Evolutionary conservation across 2,329 filamentous ascomycete species (phyloP), one percentile per base, ranked within the genome.

Genomic region (Colletotrichum horii): DNA sequence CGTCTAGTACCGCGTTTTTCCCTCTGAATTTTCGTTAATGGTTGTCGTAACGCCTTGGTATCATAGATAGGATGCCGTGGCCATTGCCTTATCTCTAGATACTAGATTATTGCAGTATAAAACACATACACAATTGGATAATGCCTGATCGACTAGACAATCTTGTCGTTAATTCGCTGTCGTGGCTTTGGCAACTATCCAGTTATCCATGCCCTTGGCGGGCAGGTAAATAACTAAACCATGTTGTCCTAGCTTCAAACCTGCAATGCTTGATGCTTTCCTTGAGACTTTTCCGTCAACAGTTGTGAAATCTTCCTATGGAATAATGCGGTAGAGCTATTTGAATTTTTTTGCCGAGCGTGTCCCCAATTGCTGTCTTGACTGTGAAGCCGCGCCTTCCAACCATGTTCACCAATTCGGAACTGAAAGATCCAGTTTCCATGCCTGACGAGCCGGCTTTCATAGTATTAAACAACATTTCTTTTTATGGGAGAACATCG

Each of bases 381-480:
- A 0, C 19, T 43, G 0, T n/a, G 38, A n/a, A 43, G 38, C n/a
- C 38, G 19, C 38, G 28, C 28, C 38, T 43, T n/a, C 38, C 38
- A 12, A n/a, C 38, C 1, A 43, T n/a, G 4, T 6, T 12, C 9
- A n/a, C 38, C 9, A 43, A n/a, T 43, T 4, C 38, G 1, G 1
- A n/a, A 43, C 8, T 8, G 16, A 43, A 43, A 43, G 2, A 0
- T 19, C 19, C 3, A 12, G 19, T 43, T 6, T 11, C 3, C 5
- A n/a, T 43, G 19, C 38, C 38, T 43, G 11, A 16, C 9, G 38
- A n/a, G 19, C 8, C 6, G 38, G 19, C 19, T 43, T n/a, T 43
- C 1, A 0, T 43, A 11, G 19, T n/a, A 4, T n/a, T n/a, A 11
- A 43, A 0, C 3, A 1, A 43, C 5, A 6, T 19, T n/a, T 43